Base-by-base conservation (phyloP, 305 asterid species). In the Fraxinus baroniana region DNA sequence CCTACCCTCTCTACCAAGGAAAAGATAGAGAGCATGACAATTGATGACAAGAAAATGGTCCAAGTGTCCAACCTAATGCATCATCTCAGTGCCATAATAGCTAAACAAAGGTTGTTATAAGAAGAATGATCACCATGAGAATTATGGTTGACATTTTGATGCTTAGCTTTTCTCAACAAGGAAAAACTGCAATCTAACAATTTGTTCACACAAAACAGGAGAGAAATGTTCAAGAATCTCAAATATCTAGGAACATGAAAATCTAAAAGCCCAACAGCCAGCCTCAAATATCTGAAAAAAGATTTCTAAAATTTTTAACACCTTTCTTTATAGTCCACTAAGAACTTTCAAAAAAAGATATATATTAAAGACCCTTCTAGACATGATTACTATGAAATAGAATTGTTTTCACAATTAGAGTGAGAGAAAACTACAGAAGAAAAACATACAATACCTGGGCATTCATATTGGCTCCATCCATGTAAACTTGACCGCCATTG, bases 401-500 rank as follows among this genome's bases (percentile, higher is more conserved):
- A 17, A 62, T 15, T 13, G 24, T 18, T 71, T 71, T 71, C 28
- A 77, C 35, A 76, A 8, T 44, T 24, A 41, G 22, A 24, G 9
- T 13, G 41, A 20, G 22, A 10, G 18, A 22, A 20, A 26, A 26
- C 18, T 12, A 28, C 39, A 7, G 28, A 20, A 6, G 30, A 22
- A 46, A 30, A 77, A 3, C 17, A 68, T 75, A 35, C 22, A 66
- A 3, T 89, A 95, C 98, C 97, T 91, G 99, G 78, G 98, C 99
- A 72, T 96, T 96, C 99, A 96, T 96, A 95, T 96, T 96, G 77
- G 99, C 99, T 88, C 99, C 99, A 84, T 96, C 99, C 98, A 94
- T 96, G 93, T 96, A 96, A 68, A 96, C 99, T 90, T 96, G 98
- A 80, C 98, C 98, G 68, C 98, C 98, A 70, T 95, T 94, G 80